Percentiles rank a stretch among this genome's conserved stretches.
Evolutionary conservation across 208 protist genomes (phyloP).

Genomic region (Trypanosomatidae sp.): DNA sequence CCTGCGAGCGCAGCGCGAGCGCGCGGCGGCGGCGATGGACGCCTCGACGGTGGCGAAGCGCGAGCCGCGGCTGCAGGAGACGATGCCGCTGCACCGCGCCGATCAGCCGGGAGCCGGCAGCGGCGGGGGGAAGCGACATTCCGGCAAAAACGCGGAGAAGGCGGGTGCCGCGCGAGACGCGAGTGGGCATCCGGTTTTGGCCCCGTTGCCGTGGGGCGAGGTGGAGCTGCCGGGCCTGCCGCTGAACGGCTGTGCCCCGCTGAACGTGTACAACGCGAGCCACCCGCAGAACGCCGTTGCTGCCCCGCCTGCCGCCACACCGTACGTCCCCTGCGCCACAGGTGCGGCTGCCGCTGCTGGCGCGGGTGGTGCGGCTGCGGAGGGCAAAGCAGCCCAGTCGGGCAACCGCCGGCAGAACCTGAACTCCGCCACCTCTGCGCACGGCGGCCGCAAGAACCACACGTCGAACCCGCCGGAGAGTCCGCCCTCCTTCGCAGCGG

Average conservation of each 20-base stretch:
- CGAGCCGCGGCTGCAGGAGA: slow-evolving; percentile 60
- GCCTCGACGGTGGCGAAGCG: slow-evolving; percentile 23
- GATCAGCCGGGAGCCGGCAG: no score
- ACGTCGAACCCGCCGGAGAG: slow-evolving; percentile 9
- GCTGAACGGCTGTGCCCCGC: slow-evolving; percentile 48
- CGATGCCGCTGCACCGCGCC: slow-evolving; percentile 40
- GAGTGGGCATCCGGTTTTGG: no score
- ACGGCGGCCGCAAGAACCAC: no score
- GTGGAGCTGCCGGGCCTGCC: slow-evolving; percentile 60
- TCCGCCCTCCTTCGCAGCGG: no score
- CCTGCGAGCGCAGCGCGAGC: slow-evolving; percentile 50
- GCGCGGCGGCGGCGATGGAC: slow-evolving; percentile 35
- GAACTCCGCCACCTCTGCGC: no score
- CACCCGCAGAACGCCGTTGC: slow-evolving; percentile 42
- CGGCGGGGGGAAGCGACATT: no score
- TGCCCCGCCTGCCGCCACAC: slow-evolving; percentile 21
- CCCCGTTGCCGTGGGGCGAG: slow-evolving; percentile 35
- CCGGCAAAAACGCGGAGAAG: no score
- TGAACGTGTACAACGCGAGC: slow-evolving; percentile 53
- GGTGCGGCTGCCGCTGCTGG: no score
- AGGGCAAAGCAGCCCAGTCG: no score
- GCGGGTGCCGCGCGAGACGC: slow-evolving; percentile 27
- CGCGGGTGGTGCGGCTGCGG: no score
- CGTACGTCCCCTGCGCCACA: slow-evolving; percentile 35
- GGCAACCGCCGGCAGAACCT: no score